Percentiles rank a stretch among this genome's conserved stretches.
Conservation (phyloP, 805 yeast genomes). For the Saccharomyces jurei region DNA sequence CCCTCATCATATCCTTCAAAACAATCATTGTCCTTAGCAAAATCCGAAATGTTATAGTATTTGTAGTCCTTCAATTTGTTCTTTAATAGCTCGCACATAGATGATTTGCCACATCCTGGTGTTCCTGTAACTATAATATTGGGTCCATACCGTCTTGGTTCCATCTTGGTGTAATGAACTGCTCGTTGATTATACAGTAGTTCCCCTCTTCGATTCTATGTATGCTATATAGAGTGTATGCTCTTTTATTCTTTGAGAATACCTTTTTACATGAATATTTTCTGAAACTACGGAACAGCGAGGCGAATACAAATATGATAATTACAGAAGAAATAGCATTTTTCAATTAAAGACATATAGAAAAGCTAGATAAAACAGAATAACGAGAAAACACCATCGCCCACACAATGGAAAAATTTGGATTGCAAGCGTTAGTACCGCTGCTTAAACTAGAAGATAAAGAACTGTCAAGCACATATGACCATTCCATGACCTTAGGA, state of each 20-base stretch:
- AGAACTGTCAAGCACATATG: constrained; percentile 17
- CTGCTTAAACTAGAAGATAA: constrained; percentile 25
- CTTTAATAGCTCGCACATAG: constrained; percentile 25
- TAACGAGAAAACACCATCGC: not conserved
- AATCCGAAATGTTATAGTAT: constrained; percentile 64
- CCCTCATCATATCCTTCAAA: constrained; percentile 80
- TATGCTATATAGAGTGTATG: not conserved
- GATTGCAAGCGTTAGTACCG: constrained; percentile 27
- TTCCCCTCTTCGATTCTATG: not conserved
- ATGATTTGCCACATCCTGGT: constrained; percentile 49
- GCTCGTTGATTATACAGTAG: not conserved
- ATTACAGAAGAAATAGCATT: not conserved
- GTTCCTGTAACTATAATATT: constrained; percentile 92
- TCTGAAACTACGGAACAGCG: not conserved
- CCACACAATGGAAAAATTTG: constrained; percentile 26
- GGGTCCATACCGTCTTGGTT: constrained; percentile 34
- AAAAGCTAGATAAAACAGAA: not conserved
- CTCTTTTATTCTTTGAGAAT: not conserved
- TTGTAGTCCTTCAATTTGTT: constrained; percentile 32
- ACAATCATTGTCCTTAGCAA: constrained; percentile 70
- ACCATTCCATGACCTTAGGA: constrained; percentile 30
- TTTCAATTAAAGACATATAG: not conserved
- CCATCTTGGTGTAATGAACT: constrained; percentile 4
- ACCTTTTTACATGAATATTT: not conserved
- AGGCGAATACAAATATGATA: not conserved